A percentile compares a stretch with the other conserved stretches of the same genome.
These are phyloP conservation scores for Candida boleticola DNA, from an alignment of 805 yeast genomes.

Conservation along the genomic window DNA sequence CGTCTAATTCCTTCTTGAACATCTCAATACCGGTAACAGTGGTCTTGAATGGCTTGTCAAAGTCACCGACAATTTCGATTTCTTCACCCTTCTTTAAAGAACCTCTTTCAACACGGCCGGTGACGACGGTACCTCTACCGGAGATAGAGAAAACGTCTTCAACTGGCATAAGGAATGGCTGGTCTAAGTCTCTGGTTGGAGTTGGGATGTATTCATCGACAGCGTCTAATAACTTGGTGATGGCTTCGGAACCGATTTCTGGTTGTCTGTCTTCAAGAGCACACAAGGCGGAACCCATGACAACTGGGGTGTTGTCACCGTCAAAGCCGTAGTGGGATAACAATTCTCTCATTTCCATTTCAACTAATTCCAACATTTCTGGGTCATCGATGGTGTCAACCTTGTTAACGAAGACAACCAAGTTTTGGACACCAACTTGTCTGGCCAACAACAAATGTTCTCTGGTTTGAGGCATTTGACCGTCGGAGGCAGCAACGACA, in stretches of 20 bases:
- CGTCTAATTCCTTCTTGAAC: conserved; percentile 98
- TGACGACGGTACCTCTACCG: conserved; percentile 99
- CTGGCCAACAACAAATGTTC: conserved; percentile 97
- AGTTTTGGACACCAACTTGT: conserved; percentile 98
- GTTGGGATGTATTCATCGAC: conserved; percentile 95
- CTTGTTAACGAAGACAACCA: conserved; percentile 97
- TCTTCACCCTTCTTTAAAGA: conserved; percentile 97
- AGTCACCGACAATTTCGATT: conserved; percentile 93
- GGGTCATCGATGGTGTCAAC: conserved; percentile 97
- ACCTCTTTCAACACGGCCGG: conserved; percentile 99
- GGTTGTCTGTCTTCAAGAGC: conserved; percentile 87
- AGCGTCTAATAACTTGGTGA: conserved; percentile 80
- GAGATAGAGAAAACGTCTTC: conserved; percentile 98
- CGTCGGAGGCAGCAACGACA: conserved; percentile 98
- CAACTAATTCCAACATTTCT: conserved; percentile 98
- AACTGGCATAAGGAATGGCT: conserved; percentile 94
- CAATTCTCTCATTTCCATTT: conserved; percentile 99
- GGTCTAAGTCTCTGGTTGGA: conserved; percentile 92
- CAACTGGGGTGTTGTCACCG: conserved; percentile 96
- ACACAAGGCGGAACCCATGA: conserved; percentile 98
- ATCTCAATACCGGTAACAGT: conserved; percentile 98
- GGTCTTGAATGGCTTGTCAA: conserved; percentile 83
- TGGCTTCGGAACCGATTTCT: conserved; percentile 88
- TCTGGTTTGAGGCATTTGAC: conserved; percentile 99
- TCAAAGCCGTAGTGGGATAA: conserved; percentile 90